Evolutionary conservation across 352 stramenopile species (phyloP), one percentile per base, ranked within the genome.

Genomic region (Thraustochytrium striatum): DNA sequence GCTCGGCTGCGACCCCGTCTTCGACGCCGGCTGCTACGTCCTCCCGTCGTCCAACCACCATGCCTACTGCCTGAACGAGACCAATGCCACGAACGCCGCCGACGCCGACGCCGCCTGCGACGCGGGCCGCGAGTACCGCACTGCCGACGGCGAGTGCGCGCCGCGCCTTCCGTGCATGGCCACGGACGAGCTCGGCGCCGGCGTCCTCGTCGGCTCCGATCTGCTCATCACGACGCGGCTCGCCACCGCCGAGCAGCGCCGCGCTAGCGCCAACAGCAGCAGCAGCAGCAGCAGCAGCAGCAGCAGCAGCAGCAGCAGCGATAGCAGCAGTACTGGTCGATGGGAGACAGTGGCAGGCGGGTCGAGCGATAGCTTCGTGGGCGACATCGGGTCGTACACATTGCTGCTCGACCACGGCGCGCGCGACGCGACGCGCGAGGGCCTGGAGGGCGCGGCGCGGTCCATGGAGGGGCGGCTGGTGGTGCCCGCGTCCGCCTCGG

Each of bases 321-420:
- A n/a, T n/a, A n/a, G n/a, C n/a, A n/a, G n/a, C n/a, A n/a, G n/a
- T n/a, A n/a, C n/a, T n/a, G n/a, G n/a, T n/a, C n/a, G n/a, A n/a
- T n/a, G n/a, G n/a, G n/a, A n/a, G n/a, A n/a, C n/a, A n/a, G n/a
- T n/a, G n/a, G n/a, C n/a, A n/a, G n/a, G n/a, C n/a, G n/a, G n/a
- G n/a, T n/a, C n/a, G n/a, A 36, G 5, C 1, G 65, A 75, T 5
- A 25, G 19, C 44, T 75, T 35, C 30, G 50, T 75, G 16, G 39
- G 41, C 21, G 65, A 43, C 50, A 43, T 75, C 5, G 52, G 52
- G 25, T 19, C 65, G 13, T 75, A 61, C 9, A 75, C 65, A 7
- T 43, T 75, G 43, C 35, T 75, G 19, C 13, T 75, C 65, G 65
- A 75, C 50, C 65, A 75, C 25, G 65, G 41, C 30, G 52, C 68